Base-by-base conservation (phyloP, 2,329 filamentous ascomycete genomes). In the Monosporascus sp. region DNA sequence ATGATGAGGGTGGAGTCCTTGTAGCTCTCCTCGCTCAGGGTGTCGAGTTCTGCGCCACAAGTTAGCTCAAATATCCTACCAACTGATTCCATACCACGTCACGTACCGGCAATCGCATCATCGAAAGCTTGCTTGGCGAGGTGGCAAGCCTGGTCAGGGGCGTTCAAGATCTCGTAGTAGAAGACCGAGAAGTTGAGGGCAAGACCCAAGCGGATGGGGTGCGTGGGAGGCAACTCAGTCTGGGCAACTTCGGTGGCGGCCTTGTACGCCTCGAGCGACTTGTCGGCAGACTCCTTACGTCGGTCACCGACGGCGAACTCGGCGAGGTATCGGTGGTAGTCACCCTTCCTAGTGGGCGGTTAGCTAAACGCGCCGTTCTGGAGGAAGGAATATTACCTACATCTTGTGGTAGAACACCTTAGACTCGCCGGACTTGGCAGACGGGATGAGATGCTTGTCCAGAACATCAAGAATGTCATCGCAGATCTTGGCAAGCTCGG, bases 341-440 rank as follows among this genome's bases (percentile, higher is more conserved):
- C 93, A 76, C 93, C 93, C 90, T 96, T 97, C 92, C 92, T 96
- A 49, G 50, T 41, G n/a, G 64, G 72, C 62, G 8, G 52, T 61
- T 56, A 60, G 49, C 62, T 52, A 51, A 22, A 50, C 56, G 41
- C 57, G 56, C 51, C 56, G 8, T 26, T 3, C 53, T 34, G 56
- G 7, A 19, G 22, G 26, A 44, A 49, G 49, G 7, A 47, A 40
- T 53, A 31, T 8, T 43, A 58, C 84, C 65, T 76, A 95, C 91
- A 97, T 97, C 88, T 97, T 97, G 88, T 97, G 92, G 82, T 97
- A 97, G 81, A 97, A 97, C 68, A 97, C 93, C 86, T 97, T 97
- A 69, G 91, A 96, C 83, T 97, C 93, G 77, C 92, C 93, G 69
- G 86, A 91, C 82, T 94, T 88, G 66, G 93, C 93, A 67, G 90